Conservation (phyloP, 2,329 filamentous ascomycete species). For the Aureobasidium zeae region DNA sequence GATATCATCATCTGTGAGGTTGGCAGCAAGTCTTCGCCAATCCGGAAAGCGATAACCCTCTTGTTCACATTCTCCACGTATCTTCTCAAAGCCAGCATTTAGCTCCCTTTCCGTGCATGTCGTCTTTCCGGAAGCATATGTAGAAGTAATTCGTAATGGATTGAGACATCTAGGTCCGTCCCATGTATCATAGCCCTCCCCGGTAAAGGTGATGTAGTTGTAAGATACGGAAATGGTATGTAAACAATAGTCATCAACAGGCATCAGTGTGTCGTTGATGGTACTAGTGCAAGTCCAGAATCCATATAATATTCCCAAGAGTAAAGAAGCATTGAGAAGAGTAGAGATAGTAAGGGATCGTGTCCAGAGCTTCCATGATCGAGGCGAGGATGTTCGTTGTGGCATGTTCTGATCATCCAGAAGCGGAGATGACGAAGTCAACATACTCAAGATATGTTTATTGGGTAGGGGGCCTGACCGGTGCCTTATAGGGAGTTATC, state of each 20-base stretch:
- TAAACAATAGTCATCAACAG: slow-evolving; percentile 3
- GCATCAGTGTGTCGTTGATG: slow-evolving; percentile 5
- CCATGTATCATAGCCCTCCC: slow-evolving; percentile 5
- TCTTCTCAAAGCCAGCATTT: background rate
- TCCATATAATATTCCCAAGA: slow-evolving; percentile 1
- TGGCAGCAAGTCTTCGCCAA: background rate
- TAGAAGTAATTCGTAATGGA: slow-evolving; percentile 1
- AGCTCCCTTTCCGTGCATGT: slow-evolving; percentile 1
- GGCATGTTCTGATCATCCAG: background rate
- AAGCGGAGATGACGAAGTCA: slow-evolving; percentile 4
- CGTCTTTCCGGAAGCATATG: slow-evolving; percentile 5
- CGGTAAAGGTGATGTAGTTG: slow-evolving; percentile 8
- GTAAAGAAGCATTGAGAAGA: background rate
- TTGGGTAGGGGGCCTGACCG: too few species aligned
- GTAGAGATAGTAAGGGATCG: background rate
- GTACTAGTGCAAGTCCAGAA: background rate
- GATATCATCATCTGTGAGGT: slow-evolving; percentile 2
- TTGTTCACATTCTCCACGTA: background rate
- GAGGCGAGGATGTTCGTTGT: background rate
- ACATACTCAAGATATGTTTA: background rate
- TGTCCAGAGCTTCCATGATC: background rate
- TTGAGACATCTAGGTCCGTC: slow-evolving; percentile 5
- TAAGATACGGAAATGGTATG: background rate
- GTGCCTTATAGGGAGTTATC: too few species aligned
- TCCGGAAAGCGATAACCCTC: background rate